A percentile compares a stretch with the other conserved stretches of the same genome.
These are phyloP conservation scores for Echites panduratus DNA, from an alignment of 257 asterid species.

Conservation along the genomic window DNA sequence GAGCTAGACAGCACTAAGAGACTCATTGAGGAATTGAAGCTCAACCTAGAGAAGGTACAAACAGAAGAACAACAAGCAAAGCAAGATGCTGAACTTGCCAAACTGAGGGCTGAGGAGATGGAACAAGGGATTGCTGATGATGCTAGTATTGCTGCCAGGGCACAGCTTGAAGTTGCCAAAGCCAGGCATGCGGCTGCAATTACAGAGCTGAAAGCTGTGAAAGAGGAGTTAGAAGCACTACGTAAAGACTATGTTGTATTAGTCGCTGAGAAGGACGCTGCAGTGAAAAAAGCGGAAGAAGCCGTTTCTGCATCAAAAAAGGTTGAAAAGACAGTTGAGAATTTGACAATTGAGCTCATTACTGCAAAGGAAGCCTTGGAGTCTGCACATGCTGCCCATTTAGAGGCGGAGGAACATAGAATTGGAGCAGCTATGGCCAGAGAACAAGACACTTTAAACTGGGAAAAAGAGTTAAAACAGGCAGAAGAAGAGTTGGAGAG, in stretches of 20 bases:
- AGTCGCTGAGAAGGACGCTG: slow-evolving; percentile 57
- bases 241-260: slow-evolving; percentile 44
- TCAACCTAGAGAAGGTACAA: slow-evolving; percentile 82
- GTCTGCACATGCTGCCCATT: slow-evolving; percentile 81
- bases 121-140: slow-evolving; percentile 87
- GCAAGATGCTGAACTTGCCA: slow-evolving; percentile 92
- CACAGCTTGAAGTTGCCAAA: slow-evolving; percentile 90
- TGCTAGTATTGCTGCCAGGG: slow-evolving; percentile 84
- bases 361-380: slow-evolving; percentile 73
- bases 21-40: slow-evolving; percentile 82
- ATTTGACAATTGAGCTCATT: slow-evolving; percentile 72
- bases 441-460: slow-evolving; percentile 64
- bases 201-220: slow-evolving; percentile 54
- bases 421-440: slow-evolving; percentile 73
- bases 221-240: slow-evolving; percentile 55
- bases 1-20: slow-evolving; percentile 77
- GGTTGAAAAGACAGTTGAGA: slow-evolving; percentile 84
- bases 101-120: slow-evolving; percentile 79
- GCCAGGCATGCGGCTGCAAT: slow-evolving; percentile 77
- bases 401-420: slow-evolving; percentile 90
- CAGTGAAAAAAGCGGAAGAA: slow-evolving; percentile 58
- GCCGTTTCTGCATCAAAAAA: slow-evolving; percentile 53
- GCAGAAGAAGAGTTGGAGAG: slow-evolving; percentile 67
- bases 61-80: slow-evolving; percentile 89
- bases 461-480: slow-evolving; percentile 72